phyloP scores from a whole-genome alignment of 2,329 filamentous ascomycete species.

The Pezicula carpinea region DNA sequence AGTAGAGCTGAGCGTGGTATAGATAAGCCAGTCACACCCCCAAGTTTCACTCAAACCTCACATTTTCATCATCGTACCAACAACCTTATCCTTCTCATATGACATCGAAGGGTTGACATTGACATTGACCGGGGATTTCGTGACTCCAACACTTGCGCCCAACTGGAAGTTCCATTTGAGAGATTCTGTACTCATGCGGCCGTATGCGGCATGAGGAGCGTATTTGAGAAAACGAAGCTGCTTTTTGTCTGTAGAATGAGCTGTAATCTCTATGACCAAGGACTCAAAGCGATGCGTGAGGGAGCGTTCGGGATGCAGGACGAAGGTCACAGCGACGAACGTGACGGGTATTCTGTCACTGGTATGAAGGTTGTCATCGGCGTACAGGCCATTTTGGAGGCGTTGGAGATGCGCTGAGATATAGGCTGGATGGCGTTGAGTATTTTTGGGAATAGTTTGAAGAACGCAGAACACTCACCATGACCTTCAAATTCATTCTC shows the following conservation, averaged over 20 bases:
- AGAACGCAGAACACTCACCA: no score
- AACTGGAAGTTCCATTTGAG: constrained; percentile 21
- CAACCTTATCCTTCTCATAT: constrained; percentile 15
- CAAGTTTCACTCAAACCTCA: constrained; percentile 8
- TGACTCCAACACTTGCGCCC: constrained; percentile 34
- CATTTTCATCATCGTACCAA: constrained; percentile 23
- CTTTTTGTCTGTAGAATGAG: constrained; percentile 23
- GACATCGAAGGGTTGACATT: constrained; percentile 10
- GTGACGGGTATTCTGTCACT: constrained; percentile 37
- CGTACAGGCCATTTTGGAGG: constrained; percentile 43
- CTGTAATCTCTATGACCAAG: constrained; percentile 37
- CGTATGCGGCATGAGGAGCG: constrained; percentile 41
- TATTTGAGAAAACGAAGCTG: constrained; percentile 41
- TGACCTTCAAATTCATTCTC: constrained; percentile 42
- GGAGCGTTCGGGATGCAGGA: constrained; percentile 41
- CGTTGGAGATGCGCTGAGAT: constrained; percentile 45
- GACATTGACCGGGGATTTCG: constrained; percentile 32
- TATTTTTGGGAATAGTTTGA: no score
- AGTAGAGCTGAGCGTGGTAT: no score
- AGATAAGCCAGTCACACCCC: no score
- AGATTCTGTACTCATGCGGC: constrained; percentile 14
- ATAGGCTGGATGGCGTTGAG: constrained; percentile 27
- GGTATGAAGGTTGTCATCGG: constrained; percentile 37
- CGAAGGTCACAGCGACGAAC: constrained; percentile 43
- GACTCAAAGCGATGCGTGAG: constrained; percentile 41